Base-by-base conservation (phyloP, 2,329 filamentous ascomycete genomes). In the Bipolaris cookei region DNA sequence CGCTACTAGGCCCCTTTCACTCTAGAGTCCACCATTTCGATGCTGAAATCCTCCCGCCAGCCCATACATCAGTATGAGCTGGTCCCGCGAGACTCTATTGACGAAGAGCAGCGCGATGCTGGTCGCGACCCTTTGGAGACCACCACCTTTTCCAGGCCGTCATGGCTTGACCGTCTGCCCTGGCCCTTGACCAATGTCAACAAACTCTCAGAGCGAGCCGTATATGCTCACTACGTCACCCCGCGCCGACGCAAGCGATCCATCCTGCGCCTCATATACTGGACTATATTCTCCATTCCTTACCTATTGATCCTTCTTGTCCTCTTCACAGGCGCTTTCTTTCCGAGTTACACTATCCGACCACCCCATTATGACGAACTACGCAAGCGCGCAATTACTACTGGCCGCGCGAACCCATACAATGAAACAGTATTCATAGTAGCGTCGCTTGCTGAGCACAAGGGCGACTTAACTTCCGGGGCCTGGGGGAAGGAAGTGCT, bases 401-500 rank as follows among this genome's bases (percentile, higher is more conserved):
- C 73, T 7, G 78, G 77, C 3, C 70, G 82, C 44, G 84, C 79
- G 6, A 87, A 87, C 61, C 67, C 78, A 1, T 74, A 79, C 51
- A 80, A 84, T 47, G 87, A 91, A 71, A 89, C 86, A 66, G 79
- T 92, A n/a, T 92, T 89, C 68, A 89, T 92, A 49, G 87, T 87
- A 1, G 85, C 89, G 14, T 90, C 87, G 66, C 81, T 92, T 51
- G 89, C 89, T 64, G 88, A 92, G 66, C 78, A 80, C 18, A 79
- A 80, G 6, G 88, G 87, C 1, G 77, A 82, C 2, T 77, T 92
- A 18, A 83, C 88, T 0, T 77, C 80, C 6, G 88, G 89, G 1
- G 77, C 79, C 25, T 92, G 89, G 89, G 88, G 86, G 0, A 71
- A 81, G 57, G 81, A 82, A 21, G 70, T 92, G 0, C 69, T 88